Evolutionary conservation across 2,329 filamentous ascomycete genomes (phyloP).

Genomic region (Pseudocercospora pini-densiflorae): DNA sequence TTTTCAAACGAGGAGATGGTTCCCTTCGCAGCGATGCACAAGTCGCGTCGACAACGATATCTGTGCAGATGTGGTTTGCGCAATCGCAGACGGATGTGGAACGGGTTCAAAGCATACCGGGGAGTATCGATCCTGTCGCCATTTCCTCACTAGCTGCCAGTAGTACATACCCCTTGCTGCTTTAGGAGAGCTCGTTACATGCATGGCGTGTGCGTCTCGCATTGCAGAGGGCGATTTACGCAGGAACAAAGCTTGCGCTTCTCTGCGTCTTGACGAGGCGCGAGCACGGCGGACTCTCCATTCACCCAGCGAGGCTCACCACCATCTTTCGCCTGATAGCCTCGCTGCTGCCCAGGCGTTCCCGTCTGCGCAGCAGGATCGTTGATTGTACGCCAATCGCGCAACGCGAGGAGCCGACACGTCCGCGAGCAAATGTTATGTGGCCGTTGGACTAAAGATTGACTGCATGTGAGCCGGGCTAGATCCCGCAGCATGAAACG

Average conservation of each 20-base stretch:
- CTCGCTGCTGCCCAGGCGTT: neutral
- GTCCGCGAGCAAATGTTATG: neutral
- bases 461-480: constrained; percentile 5
- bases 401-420: neutral
- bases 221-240: neutral
- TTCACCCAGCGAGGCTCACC: constrained; percentile 2
- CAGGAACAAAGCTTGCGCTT: neutral
- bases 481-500: neutral
- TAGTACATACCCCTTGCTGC: neutral
- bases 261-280: neutral
- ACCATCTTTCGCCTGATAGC: neutral
- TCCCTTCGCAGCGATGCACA: neutral
- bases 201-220: neutral
- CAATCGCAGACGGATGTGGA: constrained; percentile 1
- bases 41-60: neutral
- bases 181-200: neutral
- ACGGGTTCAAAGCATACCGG: neutral
- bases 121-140: neutral
- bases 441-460: constrained; percentile 3
- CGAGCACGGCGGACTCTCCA: neutral
- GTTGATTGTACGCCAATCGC: neutral
- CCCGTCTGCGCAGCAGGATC: neutral
- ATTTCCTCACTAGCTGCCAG: neutral
- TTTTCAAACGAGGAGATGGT: neutral
- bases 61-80: neutral